phyloP scores from a whole-genome alignment of 2,329 filamentous ascomycete genomes.

The Colletotrichum sp. region DNA sequence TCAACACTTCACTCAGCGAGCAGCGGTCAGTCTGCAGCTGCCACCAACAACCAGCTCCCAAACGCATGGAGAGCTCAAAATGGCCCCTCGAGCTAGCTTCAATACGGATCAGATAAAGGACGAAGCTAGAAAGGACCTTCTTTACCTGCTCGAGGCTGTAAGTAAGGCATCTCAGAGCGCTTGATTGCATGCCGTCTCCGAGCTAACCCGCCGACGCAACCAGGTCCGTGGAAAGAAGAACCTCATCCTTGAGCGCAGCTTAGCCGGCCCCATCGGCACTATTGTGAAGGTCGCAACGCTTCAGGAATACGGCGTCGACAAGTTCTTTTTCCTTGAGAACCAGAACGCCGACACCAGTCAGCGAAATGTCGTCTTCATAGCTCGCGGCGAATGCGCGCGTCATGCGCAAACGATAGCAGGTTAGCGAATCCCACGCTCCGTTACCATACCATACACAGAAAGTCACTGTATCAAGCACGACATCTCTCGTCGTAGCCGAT shows the following conservation, averaged over 20 bases:
- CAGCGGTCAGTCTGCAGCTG: constrained; percentile 13
- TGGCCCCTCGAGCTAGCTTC: constrained; percentile 75
- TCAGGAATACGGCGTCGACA: constrained; percentile 97
- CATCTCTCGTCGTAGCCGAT: not conserved
- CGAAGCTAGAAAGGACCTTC: constrained; percentile 85
- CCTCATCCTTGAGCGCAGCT: constrained; percentile 86
- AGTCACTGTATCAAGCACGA: not conserved
- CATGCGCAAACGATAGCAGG: constrained; percentile 88
- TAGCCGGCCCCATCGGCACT: constrained; percentile 88
- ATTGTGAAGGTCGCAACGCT: constrained; percentile 95
- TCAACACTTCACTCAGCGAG: not conserved
- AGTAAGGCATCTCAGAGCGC: constrained; percentile 47
- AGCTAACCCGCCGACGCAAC: not conserved
- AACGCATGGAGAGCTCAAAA: constrained; percentile 59
- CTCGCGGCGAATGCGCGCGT: constrained; percentile 85
- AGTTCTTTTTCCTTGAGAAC: constrained; percentile 96
- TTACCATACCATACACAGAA: not conserved
- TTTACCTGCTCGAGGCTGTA: constrained; percentile 94
- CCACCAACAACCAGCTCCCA: not conserved
- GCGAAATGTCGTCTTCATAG: constrained; percentile 93
- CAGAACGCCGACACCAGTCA: constrained; percentile 93
- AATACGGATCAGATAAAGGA: constrained; percentile 78
- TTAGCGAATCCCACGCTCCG: constrained; percentile 51
- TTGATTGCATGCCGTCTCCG: not conserved
- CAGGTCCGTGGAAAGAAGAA: constrained; percentile 99